Base-by-base conservation (phyloP, 805 yeast genomes). In the Dipodascus albidus region DNA sequence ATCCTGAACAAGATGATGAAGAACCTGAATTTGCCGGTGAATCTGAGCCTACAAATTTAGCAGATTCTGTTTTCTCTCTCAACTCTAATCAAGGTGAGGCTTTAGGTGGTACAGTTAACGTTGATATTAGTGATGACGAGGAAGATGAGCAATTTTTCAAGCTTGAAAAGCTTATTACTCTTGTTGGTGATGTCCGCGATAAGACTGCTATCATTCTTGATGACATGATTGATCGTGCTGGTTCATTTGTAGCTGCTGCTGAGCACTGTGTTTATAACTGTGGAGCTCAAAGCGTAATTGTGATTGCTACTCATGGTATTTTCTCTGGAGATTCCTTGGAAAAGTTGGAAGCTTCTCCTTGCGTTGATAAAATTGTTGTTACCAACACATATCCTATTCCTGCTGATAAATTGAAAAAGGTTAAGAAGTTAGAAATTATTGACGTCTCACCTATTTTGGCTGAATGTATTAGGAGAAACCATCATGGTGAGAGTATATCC, bases 401-500 rank as follows among this genome's bases (percentile, higher is more conserved):
- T 19, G 77, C 77, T 59, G 84, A 80, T 55, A 75, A 78, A 60
- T 70, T 78, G 31, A 75, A 73, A 52, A 75, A 74, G 50, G 76
- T 83, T 58, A 73, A 79, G 55, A 93, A 93, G 69, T 75, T 93
- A 62, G 82, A 81, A 15, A 85, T 88, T 50, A 89, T 93, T 62
- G 99, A 93, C 65, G 95, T 93, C 50, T 85, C 96, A 57, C 85
- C 96, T 19, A 89, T 93, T 52, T 86, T 93, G 65, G 98, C 98
- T 35, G 99, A 93, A 74, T 93, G 98, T 70, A 91, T 93, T 57
- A 83, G 99, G 73, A 85, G 99, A 74, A 96, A 93, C 67, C 99
- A 93, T 69, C 90, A 91, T 63, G 99, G 99, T 68, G 98, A 91
- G 74, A 85, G 95, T 62, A 90, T 91, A 57, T 87, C 96, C 44